Base-by-base conservation (phyloP, 257 asterid genomes). In the Solanum sejunctum region DNA sequence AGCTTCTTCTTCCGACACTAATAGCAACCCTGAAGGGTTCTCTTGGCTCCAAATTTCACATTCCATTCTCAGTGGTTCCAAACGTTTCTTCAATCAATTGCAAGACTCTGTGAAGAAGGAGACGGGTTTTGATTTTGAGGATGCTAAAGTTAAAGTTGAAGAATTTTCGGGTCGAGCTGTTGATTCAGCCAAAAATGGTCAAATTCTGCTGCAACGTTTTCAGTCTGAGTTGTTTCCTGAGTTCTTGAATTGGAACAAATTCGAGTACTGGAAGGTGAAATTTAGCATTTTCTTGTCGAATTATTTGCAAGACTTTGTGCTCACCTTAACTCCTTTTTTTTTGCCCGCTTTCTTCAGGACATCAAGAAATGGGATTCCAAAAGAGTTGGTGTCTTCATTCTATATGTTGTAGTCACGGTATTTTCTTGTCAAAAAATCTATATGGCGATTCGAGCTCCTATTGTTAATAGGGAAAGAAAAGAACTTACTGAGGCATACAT, bases 181-280 rank as follows among this genome's bases (percentile, higher is more conserved):
- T 52, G 88, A 90, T 73, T 90, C 92, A 11, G 87, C 88, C 43
- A 66, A 83, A 72, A 83, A 82, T 64, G 89, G 88, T 43, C 92
- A 78, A 88, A 82, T 84, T 45, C 84, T 84, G 88, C 57, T 92
- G 11, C 92, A 91, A 71, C 91, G 85, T 47, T 73, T 92, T 41
- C 90, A 88, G 83, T 89, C 90, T 61, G 96, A 92, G 84, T 80
- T 90, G 87, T 55, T 92, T 89, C 96, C 98, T 60, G 87, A 88
- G 36, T 94, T 97, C 89, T 75, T 92, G 54, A 84, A 84, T 86
- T 97, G 99, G 99, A 95, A 95, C 89, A 91, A 87, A 66, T 92
- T 91, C 95, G 98, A 93, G 56, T 88, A 85, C n/a, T 97, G 99
- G 99, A 97, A 95, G 99, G 99, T 95, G 84, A 84, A 61, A 9